Conservation (phyloP, 2,329 filamentous ascomycete species). For the Cordyceps farinosa region DNA sequence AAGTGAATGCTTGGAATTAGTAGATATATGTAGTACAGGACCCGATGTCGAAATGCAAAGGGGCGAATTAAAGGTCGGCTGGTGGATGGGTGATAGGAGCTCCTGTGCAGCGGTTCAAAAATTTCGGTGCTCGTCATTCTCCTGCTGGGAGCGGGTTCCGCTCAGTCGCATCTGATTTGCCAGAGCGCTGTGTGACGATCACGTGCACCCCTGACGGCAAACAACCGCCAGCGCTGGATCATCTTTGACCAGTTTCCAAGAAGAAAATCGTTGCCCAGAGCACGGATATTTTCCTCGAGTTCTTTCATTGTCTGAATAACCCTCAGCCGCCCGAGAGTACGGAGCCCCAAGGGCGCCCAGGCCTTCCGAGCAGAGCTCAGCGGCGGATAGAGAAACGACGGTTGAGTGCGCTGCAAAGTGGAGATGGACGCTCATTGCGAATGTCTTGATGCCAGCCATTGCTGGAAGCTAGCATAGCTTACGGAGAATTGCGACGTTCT, state of each 20-base stretch:
- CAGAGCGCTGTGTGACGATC: constrained; percentile 2
- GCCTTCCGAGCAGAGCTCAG: too few species aligned
- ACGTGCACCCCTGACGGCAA: constrained; percentile 15
- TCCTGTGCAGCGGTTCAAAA: constrained; percentile 18
- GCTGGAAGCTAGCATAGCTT: too few species aligned
- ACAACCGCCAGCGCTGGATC: neutral
- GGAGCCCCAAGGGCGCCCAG: too few species aligned
- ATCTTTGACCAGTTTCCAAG: neutral
- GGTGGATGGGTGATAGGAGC: constrained; percentile 11
- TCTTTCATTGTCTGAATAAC: too few species aligned
- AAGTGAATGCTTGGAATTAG: constrained; percentile 13
- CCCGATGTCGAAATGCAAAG: neutral
- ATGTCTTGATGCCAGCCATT: too few species aligned
- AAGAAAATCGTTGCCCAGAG: too few species aligned
- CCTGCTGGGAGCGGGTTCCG: constrained; percentile 1
- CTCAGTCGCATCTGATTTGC: constrained; percentile 5
- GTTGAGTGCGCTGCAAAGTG: too few species aligned
- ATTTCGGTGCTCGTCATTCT: constrained; percentile 18
- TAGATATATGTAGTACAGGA: neutral
- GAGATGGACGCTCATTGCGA: too few species aligned
- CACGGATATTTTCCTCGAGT: too few species aligned
- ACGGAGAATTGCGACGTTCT: too few species aligned
- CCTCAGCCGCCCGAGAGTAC: too few species aligned
- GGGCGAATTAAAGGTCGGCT: constrained; percentile 3
- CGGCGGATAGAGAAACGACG: too few species aligned